Conservation (phyloP, 257 asterid species). For the Leonotis leonurus region DNA sequence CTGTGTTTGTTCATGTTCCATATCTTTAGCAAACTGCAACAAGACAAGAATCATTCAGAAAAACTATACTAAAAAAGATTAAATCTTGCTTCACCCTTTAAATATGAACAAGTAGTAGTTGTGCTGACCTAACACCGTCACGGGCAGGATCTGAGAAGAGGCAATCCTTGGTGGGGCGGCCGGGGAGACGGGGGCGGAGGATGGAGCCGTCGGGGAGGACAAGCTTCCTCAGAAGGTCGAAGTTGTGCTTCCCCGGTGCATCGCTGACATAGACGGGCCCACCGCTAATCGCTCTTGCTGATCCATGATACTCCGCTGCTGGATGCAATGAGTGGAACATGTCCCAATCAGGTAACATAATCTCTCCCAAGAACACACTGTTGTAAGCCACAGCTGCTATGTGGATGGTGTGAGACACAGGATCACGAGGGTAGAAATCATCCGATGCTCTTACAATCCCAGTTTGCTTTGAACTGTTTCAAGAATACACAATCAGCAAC, state of each 20-base stretch:
- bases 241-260: constrained; percentile 82
- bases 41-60: constrained; percentile 16
- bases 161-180: constrained; percentile 90
- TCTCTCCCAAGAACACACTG: constrained; percentile 66
- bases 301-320: constrained; percentile 79
- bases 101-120: too few species aligned
- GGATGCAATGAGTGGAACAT: constrained; percentile 92
- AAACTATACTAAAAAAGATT: background rate
- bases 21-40: constrained; percentile 65
- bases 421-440: constrained; percentile 76
- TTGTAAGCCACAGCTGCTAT: constrained; percentile 76
- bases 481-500: background rate
- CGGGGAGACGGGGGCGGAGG: constrained; percentile 76
- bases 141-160: constrained; percentile 81
- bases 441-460: constrained; percentile 73
- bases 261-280: constrained; percentile 89
- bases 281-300: constrained; percentile 77
- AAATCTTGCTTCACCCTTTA: too few species aligned
- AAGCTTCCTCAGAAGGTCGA: constrained; percentile 64
- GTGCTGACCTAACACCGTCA: constrained; percentile 77
- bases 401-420: constrained; percentile 76
- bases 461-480: constrained; percentile 73
- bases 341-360: constrained; percentile 89
- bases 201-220: constrained; percentile 75
- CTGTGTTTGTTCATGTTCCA: constrained; percentile 90